These are phyloP conservation scores for Eimeria sp. DNA, from an alignment of 169 alveolate species.

Conservation along the genomic window DNA sequence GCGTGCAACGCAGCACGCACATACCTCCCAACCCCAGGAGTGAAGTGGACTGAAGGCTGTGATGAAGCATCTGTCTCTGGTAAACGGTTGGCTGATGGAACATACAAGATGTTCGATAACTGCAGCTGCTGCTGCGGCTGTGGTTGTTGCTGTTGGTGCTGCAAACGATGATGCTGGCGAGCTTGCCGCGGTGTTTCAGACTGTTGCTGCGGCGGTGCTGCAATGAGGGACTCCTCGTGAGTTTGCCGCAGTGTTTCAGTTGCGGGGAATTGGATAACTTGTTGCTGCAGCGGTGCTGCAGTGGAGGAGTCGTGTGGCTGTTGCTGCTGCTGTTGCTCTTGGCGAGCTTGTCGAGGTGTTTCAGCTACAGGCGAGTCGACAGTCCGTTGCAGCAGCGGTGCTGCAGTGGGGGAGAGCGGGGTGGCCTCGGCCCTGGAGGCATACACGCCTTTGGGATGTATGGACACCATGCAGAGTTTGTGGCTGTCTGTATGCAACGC, in stretches of 20 bases:
- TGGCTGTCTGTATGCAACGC: slow-evolving; percentile 46
- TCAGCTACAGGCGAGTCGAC: background rate
- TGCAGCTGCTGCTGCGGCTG: slow-evolving; percentile 24
- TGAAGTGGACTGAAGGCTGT: slow-evolving; percentile 31
- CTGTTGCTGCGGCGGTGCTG: slow-evolving; percentile 15
- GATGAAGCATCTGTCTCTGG: background rate
- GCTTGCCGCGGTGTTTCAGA: background rate
- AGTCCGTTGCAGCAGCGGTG: background rate
- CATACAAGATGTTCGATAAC: background rate
- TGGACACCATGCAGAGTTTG: slow-evolving; percentile 55
- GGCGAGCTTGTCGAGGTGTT: background rate
- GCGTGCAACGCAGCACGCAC: slow-evolving; percentile 24
- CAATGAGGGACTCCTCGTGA: background rate
- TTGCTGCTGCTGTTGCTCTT: slow-evolving; percentile 9
- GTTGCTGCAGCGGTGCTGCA: slow-evolving; percentile 20
- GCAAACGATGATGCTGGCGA: slow-evolving; percentile 23
- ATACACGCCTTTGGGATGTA: slow-evolving; percentile 70
- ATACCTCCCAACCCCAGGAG: slow-evolving; percentile 36
- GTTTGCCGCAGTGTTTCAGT: background rate
- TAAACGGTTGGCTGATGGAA: background rate
- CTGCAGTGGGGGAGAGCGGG: slow-evolving; percentile 35
- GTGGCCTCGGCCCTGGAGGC: slow-evolving; percentile 67
- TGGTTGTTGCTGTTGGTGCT: slow-evolving; percentile 17
- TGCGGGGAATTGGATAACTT: background rate
- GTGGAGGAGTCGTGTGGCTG: background rate